Conservation (phyloP, 2,329 filamentous ascomycete genomes). For the Aspergillus unguis region DNA sequence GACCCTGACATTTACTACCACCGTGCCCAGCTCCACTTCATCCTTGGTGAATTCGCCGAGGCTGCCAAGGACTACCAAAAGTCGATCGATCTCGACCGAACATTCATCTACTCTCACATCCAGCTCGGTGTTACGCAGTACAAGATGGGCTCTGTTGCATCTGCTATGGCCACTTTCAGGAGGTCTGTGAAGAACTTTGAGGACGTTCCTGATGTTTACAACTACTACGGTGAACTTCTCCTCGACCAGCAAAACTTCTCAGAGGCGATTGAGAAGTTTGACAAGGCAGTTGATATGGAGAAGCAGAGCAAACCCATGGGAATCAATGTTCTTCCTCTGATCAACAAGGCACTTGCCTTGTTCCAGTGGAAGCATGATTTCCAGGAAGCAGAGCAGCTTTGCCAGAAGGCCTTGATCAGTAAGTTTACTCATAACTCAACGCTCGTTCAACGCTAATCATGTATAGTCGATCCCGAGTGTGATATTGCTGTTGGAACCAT, state of each 20-base stretch:
- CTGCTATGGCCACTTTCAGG: slow-evolving; percentile 97
- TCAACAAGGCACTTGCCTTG: slow-evolving; percentile 95
- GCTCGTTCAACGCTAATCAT: slow-evolving; percentile 13
- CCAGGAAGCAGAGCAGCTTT: slow-evolving; percentile 87
- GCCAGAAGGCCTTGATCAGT: slow-evolving; percentile 97
- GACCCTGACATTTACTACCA: slow-evolving; percentile 99
- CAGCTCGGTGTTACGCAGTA: slow-evolving; percentile 99
- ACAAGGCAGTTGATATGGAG: slow-evolving; percentile 98
- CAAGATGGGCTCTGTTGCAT: slow-evolving; percentile 98
- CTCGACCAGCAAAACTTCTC: slow-evolving; percentile 94
- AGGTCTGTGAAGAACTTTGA: slow-evolving; percentile 98
- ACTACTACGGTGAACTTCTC: slow-evolving; percentile 97
- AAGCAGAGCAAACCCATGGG: slow-evolving; percentile 88
- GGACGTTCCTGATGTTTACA: slow-evolving; percentile 95
- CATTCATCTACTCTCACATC: slow-evolving; percentile 99
- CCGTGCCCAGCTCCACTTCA: slow-evolving; percentile 96
- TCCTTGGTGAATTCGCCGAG: slow-evolving; percentile 86
- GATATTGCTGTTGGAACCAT: slow-evolving; percentile 98
- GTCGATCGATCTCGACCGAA: slow-evolving; percentile 91
- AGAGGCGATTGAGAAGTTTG: slow-evolving; percentile 96
- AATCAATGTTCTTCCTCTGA: slow-evolving; percentile 95
- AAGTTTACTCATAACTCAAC: slow-evolving; percentile 43
- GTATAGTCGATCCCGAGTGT: slow-evolving; percentile 88
- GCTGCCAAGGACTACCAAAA: slow-evolving; percentile 99
- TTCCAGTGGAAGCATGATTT: slow-evolving; percentile 99